Evolutionary conservation across 2,329 filamentous ascomycete species (phyloP).

Genomic region (Juglanconis sp.): DNA sequence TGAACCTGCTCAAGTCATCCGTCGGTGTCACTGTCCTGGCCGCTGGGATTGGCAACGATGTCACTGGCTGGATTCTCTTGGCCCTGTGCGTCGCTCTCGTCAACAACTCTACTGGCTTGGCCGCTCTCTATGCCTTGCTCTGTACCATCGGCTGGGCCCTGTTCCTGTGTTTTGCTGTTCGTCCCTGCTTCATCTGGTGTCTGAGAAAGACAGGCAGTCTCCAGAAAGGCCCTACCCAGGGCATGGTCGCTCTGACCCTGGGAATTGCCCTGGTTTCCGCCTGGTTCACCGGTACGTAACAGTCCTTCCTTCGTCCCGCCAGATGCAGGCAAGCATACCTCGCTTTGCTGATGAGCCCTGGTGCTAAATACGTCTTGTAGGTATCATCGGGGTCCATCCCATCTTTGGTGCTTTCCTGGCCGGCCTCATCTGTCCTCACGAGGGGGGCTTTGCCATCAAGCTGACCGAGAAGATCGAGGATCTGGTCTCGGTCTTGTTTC

Average conservation of each 20-base stretch:
- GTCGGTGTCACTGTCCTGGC: slow-evolving; percentile 88
- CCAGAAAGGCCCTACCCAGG: slow-evolving; percentile 83
- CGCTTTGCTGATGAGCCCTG: slow-evolving; percentile 3
- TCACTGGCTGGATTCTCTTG: slow-evolving; percentile 85
- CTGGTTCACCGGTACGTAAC: slow-evolving; percentile 66
- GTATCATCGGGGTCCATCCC: slow-evolving; percentile 86
- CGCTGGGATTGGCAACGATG: slow-evolving; percentile 90
- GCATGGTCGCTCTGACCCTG: slow-evolving; percentile 77
- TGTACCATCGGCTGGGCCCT: slow-evolving; percentile 71
- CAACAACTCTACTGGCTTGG: slow-evolving; percentile 78
- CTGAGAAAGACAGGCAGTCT: slow-evolving; percentile 72
- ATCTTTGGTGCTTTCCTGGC: slow-evolving; percentile 93
- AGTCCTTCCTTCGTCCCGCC: neutral
- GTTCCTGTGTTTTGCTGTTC: slow-evolving; percentile 69
- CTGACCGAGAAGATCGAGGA: slow-evolving; percentile 94
- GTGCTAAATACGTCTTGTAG: slow-evolving; percentile 20
- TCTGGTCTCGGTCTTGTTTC: slow-evolving; percentile 75
- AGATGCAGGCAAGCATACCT: no score
- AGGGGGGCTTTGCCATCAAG: slow-evolving; percentile 86
- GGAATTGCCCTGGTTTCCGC: slow-evolving; percentile 74
- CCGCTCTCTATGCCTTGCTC: slow-evolving; percentile 81
- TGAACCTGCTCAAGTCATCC: slow-evolving; percentile 78
- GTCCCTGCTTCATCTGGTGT: slow-evolving; percentile 71
- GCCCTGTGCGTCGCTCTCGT: slow-evolving; percentile 91
- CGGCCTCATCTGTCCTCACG: slow-evolving; percentile 85